A percentile compares a stretch with the other conserved stretches of the same genome.
phyloP scores from a whole-genome alignment of 2,329 filamentous ascomycete species.

The Fusarium sp. region DNA sequence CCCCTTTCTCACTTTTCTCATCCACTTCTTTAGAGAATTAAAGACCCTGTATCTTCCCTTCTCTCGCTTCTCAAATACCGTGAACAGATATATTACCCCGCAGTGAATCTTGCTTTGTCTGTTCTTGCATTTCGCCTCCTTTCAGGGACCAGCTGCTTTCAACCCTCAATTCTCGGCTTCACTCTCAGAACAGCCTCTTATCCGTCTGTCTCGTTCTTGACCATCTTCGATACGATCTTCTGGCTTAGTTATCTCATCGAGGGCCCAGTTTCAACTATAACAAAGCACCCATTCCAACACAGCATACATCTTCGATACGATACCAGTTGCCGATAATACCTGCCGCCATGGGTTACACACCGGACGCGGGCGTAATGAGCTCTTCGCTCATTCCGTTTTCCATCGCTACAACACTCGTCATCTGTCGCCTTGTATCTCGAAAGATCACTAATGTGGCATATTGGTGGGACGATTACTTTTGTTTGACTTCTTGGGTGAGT shows the following conservation, averaged over 20 bases:
- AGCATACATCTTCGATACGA: neutral
- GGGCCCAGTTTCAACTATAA: neutral
- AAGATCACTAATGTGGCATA: constrained; percentile 21
- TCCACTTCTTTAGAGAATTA: neutral
- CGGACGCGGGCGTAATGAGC: constrained; percentile 27
- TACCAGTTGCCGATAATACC: neutral
- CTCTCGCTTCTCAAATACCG: neutral
- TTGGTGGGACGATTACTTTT: constrained; percentile 30
- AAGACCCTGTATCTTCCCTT: neutral
- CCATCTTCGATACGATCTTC: neutral
- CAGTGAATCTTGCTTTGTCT: neutral
- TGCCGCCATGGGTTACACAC: neutral
- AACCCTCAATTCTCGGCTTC: neutral
- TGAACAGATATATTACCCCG: neutral
- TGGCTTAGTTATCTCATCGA: neutral
- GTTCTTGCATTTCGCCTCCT: neutral
- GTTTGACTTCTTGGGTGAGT: constrained; percentile 25
- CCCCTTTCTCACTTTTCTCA: neutral
- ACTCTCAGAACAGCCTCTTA: neutral
- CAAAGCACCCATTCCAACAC: neutral
- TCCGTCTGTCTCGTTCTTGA: neutral
- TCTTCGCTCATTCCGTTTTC: constrained; percentile 22
- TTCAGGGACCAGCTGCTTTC: neutral
- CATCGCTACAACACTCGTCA: constrained; percentile 12
- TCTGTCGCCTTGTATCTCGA: constrained; percentile 22